These are phyloP conservation scores for Alternaria postmessia DNA, from an alignment of 2,329 filamentous ascomycete species.

Conservation along the genomic window DNA sequence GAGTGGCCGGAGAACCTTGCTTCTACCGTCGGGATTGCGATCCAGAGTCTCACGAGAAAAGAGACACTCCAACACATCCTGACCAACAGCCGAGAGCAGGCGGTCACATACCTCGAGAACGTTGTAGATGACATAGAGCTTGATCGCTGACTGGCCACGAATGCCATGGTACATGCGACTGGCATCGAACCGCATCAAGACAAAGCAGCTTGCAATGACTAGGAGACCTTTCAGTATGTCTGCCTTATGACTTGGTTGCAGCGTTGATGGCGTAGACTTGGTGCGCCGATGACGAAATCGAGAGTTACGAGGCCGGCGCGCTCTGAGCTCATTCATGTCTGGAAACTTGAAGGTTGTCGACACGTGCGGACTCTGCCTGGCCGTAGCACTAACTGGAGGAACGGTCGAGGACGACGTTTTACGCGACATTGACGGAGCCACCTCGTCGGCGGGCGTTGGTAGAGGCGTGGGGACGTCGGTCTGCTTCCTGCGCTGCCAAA, in stretches of 20 bases:
- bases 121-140: conserved; percentile 98
- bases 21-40: conserved; percentile 84
- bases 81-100: conserved; percentile 87
- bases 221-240: conserved; percentile 91
- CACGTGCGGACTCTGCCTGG: conserved; percentile 31
- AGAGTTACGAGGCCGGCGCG: conserved; percentile 40
- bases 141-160: conserved; percentile 94
- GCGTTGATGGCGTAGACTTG: conserved; percentile 82
- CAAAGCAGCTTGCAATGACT: conserved; percentile 83
- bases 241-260: conserved; percentile 91
- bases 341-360: conserved; percentile 38
- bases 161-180: conserved; percentile 99
- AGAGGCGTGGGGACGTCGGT: conserved; percentile 44
- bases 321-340: conserved; percentile 37
- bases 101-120: conserved; percentile 93
- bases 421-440: conserved; percentile 34
- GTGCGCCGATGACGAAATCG: conserved; percentile 71
- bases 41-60: conserved; percentile 94
- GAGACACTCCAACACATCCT: conserved; percentile 94
- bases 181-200: conserved; percentile 90
- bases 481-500: conserved; percentile 72
- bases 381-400: conserved; percentile 26
- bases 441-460: conserved; percentile 40
- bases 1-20: conserved; percentile 86
- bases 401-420: conserved; percentile 33